Conservation (phyloP, 306 rosid genomes). For the Dryas drummondii region DNA sequence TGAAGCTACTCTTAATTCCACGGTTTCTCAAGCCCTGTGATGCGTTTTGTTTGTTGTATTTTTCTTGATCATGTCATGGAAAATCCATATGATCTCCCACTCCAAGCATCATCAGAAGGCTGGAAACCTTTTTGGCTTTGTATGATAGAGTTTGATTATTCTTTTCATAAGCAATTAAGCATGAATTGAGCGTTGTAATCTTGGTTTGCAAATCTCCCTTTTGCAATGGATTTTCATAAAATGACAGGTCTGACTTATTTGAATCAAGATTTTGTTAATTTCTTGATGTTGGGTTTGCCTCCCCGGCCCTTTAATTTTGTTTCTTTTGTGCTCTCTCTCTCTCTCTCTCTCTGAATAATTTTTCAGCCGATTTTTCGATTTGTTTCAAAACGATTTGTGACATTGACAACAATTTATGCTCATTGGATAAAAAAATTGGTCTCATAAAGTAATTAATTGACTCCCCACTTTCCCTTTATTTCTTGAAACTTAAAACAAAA, state of each 20-base stretch:
- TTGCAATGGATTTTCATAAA: neutral
- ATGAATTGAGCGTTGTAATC: neutral
- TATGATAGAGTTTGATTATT: slow-evolving; percentile 8
- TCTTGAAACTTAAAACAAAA: neutral
- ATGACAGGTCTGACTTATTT: neutral
- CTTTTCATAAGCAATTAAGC: neutral
- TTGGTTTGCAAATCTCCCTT: neutral
- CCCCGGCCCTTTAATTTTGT: no score
- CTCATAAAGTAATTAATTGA: neutral
- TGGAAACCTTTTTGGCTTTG: slow-evolving; percentile 11
- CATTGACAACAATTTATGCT: no score
- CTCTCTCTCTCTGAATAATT: no score
- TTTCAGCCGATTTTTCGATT: no score
- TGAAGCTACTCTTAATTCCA: slow-evolving; percentile 3
- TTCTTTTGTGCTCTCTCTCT: no score
- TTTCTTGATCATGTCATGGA: slow-evolving; percentile 7
- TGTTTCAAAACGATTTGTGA: no score
- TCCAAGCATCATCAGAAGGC: neutral
- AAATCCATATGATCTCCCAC: slow-evolving; percentile 14
- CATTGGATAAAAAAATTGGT: neutral
- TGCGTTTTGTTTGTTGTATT: neutral
- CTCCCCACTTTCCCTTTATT: neutral
- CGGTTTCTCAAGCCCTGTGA: neutral
- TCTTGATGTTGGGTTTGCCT: no score
- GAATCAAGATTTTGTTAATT: neutral